These are phyloP conservation scores for Boletellus ananas DNA, from an alignment of 768 basidiomycete species.

Conservation along the genomic window DNA sequence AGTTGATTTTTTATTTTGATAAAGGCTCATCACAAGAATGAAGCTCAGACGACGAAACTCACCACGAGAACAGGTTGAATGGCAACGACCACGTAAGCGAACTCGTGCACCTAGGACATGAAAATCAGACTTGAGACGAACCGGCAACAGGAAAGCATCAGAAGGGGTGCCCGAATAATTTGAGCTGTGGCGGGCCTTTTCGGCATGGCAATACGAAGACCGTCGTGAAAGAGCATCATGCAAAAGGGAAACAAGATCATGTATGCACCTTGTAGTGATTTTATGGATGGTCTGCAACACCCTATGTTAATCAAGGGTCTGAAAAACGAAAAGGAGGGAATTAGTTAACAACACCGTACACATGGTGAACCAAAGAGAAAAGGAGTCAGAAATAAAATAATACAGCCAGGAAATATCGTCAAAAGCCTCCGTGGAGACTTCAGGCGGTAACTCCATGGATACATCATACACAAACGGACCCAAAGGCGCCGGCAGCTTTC, in stretches of 20 bases:
- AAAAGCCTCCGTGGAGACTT: constrained; percentile 41
- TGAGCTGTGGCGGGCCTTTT: constrained; percentile 96
- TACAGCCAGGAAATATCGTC: constrained; percentile 83
- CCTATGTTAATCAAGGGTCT: neutral
- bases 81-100: rapidly evolving
- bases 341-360: neutral
- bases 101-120: neutral
- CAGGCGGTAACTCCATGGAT: constrained; percentile 86
- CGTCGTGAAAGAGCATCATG: constrained; percentile 59
- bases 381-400: constrained; percentile 56
- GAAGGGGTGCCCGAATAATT: constrained; percentile 68
- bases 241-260: neutral
- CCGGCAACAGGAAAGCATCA: constrained; percentile 40
- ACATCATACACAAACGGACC: constrained; percentile 5
- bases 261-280: constrained; percentile 9
- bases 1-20: constrained; percentile 61
- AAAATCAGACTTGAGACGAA: neutral
- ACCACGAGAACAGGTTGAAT: neutral
- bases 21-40: constrained; percentile 20
- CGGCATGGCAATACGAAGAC: constrained; percentile 86
- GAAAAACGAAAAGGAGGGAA: neutral
- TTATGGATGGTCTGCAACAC: neutral
- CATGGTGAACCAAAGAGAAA: neutral
- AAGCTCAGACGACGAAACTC: neutral
- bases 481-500: neutral